Conservation (phyloP, 2,329 filamentous ascomycete species). For the Apiospora sp. region DNA sequence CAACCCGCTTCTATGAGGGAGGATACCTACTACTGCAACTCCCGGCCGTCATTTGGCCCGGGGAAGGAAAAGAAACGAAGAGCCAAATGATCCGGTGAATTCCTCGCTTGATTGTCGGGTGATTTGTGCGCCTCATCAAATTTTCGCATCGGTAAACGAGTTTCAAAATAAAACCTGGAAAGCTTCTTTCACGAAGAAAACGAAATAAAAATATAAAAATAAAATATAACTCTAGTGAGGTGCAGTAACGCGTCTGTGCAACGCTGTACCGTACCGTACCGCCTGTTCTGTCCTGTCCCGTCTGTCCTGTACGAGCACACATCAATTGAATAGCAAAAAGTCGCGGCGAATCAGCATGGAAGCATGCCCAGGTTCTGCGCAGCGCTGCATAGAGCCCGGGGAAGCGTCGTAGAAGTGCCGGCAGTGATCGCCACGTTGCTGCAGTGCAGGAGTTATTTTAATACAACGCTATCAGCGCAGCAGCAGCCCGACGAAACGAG, state of each 20-base stretch:
- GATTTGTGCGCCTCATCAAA: slow-evolving; percentile 16
- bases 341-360: not conserved
- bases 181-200: not conserved
- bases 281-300: not conserved
- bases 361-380: not conserved
- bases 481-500: not conserved
- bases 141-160: slow-evolving; percentile 10
- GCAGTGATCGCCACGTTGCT: slow-evolving; percentile 19
- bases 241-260: not conserved
- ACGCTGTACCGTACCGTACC: not conserved
- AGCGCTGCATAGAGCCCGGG: slow-evolving; percentile 11
- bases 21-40: slow-evolving; percentile 18
- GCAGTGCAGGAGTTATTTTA: slow-evolving; percentile 20
- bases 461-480: slow-evolving; percentile 14
- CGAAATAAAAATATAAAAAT: too few relatives aligned
- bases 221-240: not conserved
- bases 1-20: slow-evolving; percentile 12
- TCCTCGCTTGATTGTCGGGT: slow-evolving; percentile 13
- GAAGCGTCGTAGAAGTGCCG: slow-evolving; percentile 16
- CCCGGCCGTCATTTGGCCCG: slow-evolving; percentile 20
- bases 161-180: slow-evolving; percentile 4
- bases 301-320: too few relatives aligned
- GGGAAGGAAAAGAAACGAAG: slow-evolving; percentile 17
- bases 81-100: not conserved
- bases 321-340: not conserved